phyloP scores from a whole-genome alignment of 331 rosid genomes.

The Saraca asoca region DNA sequence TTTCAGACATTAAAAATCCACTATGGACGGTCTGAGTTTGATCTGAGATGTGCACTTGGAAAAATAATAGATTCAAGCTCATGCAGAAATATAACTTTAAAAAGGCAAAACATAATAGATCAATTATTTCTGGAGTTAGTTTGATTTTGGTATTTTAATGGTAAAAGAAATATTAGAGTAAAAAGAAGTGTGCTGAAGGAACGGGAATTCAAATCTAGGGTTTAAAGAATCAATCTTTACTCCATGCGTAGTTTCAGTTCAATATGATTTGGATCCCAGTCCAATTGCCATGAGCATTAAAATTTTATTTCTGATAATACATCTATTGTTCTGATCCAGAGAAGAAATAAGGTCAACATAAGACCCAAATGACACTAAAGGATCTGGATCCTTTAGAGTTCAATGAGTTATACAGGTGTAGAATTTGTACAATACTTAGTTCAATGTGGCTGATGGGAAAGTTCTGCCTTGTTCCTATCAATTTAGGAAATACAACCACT shows the following conservation, averaged over 20 bases:
- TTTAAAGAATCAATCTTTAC: too few species aligned
- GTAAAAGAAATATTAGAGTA: too few species aligned
- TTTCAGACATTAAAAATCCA: constrained; percentile 17
- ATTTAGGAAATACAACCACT: too few species aligned
- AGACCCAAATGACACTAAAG: too few species aligned
- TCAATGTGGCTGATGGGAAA: too few species aligned
- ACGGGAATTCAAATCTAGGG: too few species aligned
- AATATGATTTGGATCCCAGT: neutral
- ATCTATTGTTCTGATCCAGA: neutral
- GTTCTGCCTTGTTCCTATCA: too few species aligned
- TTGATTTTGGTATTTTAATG: neutral
- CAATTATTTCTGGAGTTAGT: constrained; percentile 15
- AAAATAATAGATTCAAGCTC: constrained; percentile 15
- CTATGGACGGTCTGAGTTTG: neutral
- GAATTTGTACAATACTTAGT: too few species aligned
- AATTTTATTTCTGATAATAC: neutral
- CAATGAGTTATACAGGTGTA: too few species aligned
- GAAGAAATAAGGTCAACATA: neutral
- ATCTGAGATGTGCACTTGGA: constrained; percentile 10
- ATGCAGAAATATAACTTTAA: constrained; percentile 2
- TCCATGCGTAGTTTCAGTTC: too few species aligned
- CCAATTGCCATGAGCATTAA: too few species aligned
- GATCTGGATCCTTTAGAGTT: too few species aligned
- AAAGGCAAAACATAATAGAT: neutral
- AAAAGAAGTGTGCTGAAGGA: neutral